A percentile compares a stretch with the other conserved stretches of the same genome.
Conservation (phyloP, 139 green algal genomes). For the Yamagishiella unicocca region DNA sequence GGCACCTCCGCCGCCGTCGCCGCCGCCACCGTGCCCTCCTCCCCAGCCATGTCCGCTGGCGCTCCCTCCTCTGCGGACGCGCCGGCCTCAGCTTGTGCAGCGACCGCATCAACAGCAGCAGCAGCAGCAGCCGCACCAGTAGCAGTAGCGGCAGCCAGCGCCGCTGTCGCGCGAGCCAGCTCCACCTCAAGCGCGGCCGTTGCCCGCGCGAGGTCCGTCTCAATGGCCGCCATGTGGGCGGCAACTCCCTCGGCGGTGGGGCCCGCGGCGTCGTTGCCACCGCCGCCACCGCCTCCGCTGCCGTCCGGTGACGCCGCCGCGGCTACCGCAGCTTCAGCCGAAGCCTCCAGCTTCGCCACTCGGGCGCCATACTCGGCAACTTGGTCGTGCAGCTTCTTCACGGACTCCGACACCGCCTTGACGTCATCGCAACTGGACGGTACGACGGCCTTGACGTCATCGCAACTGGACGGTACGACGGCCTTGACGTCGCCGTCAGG, state of each 20-base stretch:
- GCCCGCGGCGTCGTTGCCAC: not conserved
- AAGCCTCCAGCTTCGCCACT: too few species aligned
- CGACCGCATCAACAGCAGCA: not conserved
- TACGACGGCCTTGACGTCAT: too few species aligned
- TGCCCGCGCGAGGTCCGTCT: not conserved
- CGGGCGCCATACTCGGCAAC: too few species aligned
- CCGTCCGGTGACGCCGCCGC: too few species aligned
- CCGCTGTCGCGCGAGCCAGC: not conserved
- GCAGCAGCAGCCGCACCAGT: not conserved
- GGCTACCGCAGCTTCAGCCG: too few species aligned
- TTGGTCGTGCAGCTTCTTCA: too few species aligned
- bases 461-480: too few species aligned
- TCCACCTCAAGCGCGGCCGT: not conserved
- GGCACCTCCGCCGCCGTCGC: not conserved
- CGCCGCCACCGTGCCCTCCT: not conserved
- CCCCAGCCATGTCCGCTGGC: too few species aligned
- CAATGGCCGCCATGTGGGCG: not conserved
- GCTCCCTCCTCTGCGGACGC: not conserved
- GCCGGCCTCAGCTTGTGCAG: not conserved
- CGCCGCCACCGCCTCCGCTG: not conserved
- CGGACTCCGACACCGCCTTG: too few species aligned
- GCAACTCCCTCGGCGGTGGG: not conserved
- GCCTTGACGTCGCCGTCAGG: too few species aligned
- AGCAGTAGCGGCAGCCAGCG: not conserved
- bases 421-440: too few species aligned